phyloP scores from a whole-genome alignment of 805 yeast genomes.

The Candida chilensis region DNA sequence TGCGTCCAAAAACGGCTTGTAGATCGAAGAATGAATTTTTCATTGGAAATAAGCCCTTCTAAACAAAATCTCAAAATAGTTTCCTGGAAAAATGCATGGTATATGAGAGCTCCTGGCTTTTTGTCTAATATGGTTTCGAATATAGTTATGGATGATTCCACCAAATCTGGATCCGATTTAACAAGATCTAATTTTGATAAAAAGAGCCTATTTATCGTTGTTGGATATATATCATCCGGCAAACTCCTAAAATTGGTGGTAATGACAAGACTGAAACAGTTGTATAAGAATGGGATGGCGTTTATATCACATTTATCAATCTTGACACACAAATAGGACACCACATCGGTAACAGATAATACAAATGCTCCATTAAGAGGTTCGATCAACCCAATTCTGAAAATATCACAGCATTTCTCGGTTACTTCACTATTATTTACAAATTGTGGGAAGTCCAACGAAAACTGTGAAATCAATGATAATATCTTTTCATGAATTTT shows the following conservation, averaged over 20 bases:
- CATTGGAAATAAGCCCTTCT: constrained; percentile 32
- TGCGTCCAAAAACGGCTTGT: constrained; percentile 47
- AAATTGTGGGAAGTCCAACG: constrained; percentile 25
- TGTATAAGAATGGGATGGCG: constrained; percentile 19
- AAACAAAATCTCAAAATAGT: constrained; percentile 19
- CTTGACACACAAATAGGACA: constrained; percentile 11
- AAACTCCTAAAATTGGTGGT: constrained; percentile 13
- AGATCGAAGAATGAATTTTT: constrained; percentile 45
- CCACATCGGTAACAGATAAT: constrained; percentile 13
- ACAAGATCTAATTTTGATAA: constrained; percentile 10
- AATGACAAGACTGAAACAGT: constrained; percentile 21
- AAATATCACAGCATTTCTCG: constrained; percentile 54
- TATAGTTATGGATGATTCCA: constrained; percentile 20
- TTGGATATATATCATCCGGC: constrained; percentile 7
- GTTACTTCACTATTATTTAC: constrained; percentile 38
- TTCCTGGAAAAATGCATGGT: constrained; percentile 11
- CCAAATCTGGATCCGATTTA: constrained; percentile 22
- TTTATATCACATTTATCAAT: constrained; percentile 11
- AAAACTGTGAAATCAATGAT: constrained; percentile 27
- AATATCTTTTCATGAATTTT: constrained; percentile 32
- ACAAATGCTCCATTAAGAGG: constrained; percentile 58
- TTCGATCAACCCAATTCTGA: constrained; percentile 60
- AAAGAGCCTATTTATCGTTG: constrained; percentile 12
- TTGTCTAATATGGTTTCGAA: constrained; percentile 24
- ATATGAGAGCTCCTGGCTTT: constrained; percentile 18